Evolutionary conservation across 768 basidiomycete genomes (phyloP).

Genomic region (Cystoderma amianthinum): DNA sequence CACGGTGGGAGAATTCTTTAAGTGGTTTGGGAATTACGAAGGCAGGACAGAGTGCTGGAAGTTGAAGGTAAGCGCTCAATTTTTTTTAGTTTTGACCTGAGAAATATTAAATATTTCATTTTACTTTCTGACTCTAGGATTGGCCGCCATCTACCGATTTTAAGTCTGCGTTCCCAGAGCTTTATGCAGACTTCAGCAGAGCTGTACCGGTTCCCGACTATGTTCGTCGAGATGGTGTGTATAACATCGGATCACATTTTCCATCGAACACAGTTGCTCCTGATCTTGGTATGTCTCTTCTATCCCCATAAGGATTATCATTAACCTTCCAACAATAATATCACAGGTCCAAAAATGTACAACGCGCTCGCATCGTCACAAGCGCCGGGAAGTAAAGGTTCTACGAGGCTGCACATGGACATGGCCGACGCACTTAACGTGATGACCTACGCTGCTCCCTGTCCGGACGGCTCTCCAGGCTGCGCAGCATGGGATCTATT

Average conservation of each 20-base stretch:
- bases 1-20: slow-evolving; percentile 77
- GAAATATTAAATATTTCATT: background rate
- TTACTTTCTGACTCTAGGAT: slow-evolving; percentile 48
- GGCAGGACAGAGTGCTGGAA: slow-evolving; percentile 58
- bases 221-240: slow-evolving; percentile 83
- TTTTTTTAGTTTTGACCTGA: too few relatives aligned
- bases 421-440: slow-evolving; percentile 93
- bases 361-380: slow-evolving; percentile 78
- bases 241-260: slow-evolving; percentile 88
- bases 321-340: slow-evolving; percentile 3
- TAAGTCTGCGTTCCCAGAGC: slow-evolving; percentile 71
- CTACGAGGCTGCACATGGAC: slow-evolving; percentile 90
- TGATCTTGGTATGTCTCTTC: slow-evolving; percentile 55
- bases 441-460: slow-evolving; percentile 66
- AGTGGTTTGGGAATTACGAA: slow-evolving; percentile 63
- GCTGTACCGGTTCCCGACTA: slow-evolving; percentile 86
- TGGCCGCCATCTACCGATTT: slow-evolving; percentile 92
- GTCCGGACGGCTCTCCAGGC: slow-evolving; percentile 58
- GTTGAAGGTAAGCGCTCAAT: slow-evolving; percentile 60
- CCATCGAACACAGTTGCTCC: slow-evolving; percentile 72
- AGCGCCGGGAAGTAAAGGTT: slow-evolving; percentile 64
- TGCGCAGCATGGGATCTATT: slow-evolving; percentile 92
- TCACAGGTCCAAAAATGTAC: slow-evolving; percentile 88
- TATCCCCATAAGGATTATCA: slow-evolving; percentile 9
- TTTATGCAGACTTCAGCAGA: slow-evolving; percentile 79